A percentile compares a stretch with the other conserved stretches of the same genome.
phyloP scores from a whole-genome alignment of 768 basidiomycete genomes.

The Lentinula sp. region DNA sequence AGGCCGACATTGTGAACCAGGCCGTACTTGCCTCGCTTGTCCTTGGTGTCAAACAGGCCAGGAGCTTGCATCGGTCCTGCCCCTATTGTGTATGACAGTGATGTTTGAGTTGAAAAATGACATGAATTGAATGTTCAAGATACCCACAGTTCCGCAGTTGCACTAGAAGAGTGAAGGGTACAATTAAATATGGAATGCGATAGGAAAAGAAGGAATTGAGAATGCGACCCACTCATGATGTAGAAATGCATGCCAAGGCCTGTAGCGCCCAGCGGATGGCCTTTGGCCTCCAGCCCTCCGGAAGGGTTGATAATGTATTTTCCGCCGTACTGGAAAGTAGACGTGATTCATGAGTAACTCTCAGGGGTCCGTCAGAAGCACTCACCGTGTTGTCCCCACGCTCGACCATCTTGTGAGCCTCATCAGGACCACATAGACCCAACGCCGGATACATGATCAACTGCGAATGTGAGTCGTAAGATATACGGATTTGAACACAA shows the following conservation, averaged over 20 bases:
- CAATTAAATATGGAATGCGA: background rate
- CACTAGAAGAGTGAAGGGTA: conserved; percentile 35
- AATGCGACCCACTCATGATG: conserved; percentile 54
- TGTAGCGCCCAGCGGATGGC: conserved; percentile 80
- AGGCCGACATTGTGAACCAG: conserved; percentile 82
- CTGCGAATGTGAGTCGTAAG: conserved; percentile 25
- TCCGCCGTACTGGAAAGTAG: conserved; percentile 58
- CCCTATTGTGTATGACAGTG: conserved; percentile 36
- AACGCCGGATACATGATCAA: conserved; percentile 80
- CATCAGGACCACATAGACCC: conserved; percentile 58
- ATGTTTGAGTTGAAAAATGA: too few relatives aligned
- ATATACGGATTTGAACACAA: background rate
- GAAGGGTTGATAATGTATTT: conserved; percentile 83
- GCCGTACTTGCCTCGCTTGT: conserved; percentile 72
- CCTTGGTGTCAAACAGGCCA: conserved; percentile 54
- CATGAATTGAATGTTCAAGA: background rate
- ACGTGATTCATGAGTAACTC: background rate
- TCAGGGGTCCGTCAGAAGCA: background rate
- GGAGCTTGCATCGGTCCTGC: conserved; percentile 82
- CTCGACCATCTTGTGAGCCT: conserved; percentile 72
- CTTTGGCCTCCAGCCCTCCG: conserved; percentile 85
- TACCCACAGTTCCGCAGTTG: conserved; percentile 63
- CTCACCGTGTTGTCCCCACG: conserved; percentile 73
- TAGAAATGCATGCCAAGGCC: conserved; percentile 87
- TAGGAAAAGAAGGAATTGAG: background rate